Evolutionary conservation across 768 basidiomycete species (phyloP), one percentile per base, ranked within the genome.

Genomic region (Auricularia cornea): DNA sequence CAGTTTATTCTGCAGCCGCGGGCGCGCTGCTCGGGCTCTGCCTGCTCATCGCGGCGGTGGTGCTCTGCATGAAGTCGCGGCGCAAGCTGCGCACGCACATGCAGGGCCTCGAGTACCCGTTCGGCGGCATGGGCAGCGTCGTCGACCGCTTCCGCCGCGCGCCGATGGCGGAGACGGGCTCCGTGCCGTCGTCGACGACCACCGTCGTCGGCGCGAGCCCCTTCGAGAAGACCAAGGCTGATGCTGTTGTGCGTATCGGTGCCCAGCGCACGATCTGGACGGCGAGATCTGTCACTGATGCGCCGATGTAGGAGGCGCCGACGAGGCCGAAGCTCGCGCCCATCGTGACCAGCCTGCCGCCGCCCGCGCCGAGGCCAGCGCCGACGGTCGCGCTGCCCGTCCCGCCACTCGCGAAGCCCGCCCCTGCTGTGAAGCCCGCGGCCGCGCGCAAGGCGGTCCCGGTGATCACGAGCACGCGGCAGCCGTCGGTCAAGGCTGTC

Each of bases 1-100:
- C 35, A 38, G 35, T 38, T 38, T 8, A 38, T n/a, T n/a, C n/a
- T n/a, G n/a, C 44, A 57, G 54, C 54, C 6, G 26, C 30, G 6
- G 54, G 54, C 54, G 54, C 54, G 54, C 20, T 57, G 23, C 54
- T 57, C 26, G 54, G 54, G 10, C 54, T 57, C 54, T 57, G 54
- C 6, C 16, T 57, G 18, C 26, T 57, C 26, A 16, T 57, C 30
- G 54, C 28, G 8, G 54, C 28, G 16, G 12, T 57, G 8, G 28
- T 57, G 16, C 6, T 57, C 10, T 31, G 26, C 26, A 16, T 57
- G 18, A 57, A 57, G 54, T 31, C 30, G 26, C 54, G 54, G 6
- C 28, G 30, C 10, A 20, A 26, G 4, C 6, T 31, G 10, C 6
- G 28, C 30, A 28, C 54, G 1, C 10, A 26, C 28, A 48, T 48